Conservation (phyloP, 768 basidiomycete species). For the Cystofilobasidium ferigula region DNA sequence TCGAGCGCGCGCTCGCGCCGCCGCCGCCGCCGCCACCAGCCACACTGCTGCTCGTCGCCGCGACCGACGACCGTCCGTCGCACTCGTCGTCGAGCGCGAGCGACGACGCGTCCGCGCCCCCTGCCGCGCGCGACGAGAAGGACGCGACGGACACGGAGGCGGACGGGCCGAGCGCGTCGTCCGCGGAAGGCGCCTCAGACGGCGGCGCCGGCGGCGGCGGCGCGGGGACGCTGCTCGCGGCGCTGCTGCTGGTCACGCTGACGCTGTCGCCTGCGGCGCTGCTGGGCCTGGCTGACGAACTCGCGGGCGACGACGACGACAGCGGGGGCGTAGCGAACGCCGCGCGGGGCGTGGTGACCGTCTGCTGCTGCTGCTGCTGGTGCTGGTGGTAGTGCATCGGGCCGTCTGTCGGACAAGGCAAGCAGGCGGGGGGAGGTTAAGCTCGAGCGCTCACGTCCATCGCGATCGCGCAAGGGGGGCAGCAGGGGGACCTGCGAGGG, state of each 20-base stretch:
- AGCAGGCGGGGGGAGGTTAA: too few species aligned
- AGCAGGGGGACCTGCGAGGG: too few species aligned
- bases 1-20: not conserved
- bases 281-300: not conserved
- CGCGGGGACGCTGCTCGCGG: not conserved
- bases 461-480: too few species aligned
- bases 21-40: not conserved
- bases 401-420: too few species aligned
- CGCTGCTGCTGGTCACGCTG: too few species aligned
- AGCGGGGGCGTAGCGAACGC: not conserved
- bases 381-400: too few species aligned
- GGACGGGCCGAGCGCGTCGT: not conserved
- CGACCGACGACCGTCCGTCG: too few species aligned
- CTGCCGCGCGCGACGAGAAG: not conserved
- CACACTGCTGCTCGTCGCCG: not conserved
- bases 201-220: conserved; percentile 3
- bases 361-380: too few species aligned
- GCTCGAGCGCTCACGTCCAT: too few species aligned
- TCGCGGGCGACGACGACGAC: not conserved
- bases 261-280: too few species aligned
- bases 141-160: not conserved
- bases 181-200: not conserved
- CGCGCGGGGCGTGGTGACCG: not conserved
- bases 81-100: not conserved
- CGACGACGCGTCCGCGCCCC: not conserved